Evolutionary conservation across 805 yeast species (phyloP).

Genomic region (Yarrowia sp.): DNA sequence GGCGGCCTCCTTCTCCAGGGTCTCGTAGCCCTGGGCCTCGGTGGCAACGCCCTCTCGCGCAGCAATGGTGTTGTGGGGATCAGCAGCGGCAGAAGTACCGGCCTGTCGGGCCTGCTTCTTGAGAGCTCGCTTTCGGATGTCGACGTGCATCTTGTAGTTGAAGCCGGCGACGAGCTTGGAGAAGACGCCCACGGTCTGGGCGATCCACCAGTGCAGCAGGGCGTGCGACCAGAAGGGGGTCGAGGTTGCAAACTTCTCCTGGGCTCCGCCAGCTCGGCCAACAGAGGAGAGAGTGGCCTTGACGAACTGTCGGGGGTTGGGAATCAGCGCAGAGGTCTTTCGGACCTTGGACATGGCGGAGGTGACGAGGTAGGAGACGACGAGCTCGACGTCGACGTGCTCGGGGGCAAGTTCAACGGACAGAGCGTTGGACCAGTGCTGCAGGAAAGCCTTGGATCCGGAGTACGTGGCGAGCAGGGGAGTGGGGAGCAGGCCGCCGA

Average conservation of each 20-base stretch:
- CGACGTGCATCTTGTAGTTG: constrained; percentile 73
- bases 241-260: constrained; percentile 77
- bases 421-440: constrained; percentile 86
- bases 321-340: constrained; percentile 70
- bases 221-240: constrained; percentile 97
- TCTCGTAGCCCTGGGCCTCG: background rate
- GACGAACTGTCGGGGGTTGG: constrained; percentile 80
- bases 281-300: constrained; percentile 58
- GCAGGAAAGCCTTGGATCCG: constrained; percentile 93
- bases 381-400: constrained; percentile 81
- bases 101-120: constrained; percentile 45
- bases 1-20: too few relatives aligned
- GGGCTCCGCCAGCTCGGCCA: constrained; percentile 90
- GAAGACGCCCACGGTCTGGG: constrained; percentile 77
- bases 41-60: background rate
- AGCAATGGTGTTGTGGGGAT: background rate
- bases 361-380: constrained; percentile 84
- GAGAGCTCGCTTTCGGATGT: constrained; percentile 79
- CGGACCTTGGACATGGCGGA: constrained; percentile 94
- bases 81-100: background rate
- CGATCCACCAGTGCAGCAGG: constrained; percentile 76
- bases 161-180: constrained; percentile 64
- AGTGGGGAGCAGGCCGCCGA: constrained; percentile 90
- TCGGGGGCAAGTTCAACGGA: constrained; percentile 74
- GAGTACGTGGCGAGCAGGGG: constrained; percentile 91